A percentile compares a stretch with the other conserved stretches of the same genome.
Conservation (phyloP, 495 filamentous ascomycete species). For the Lepidopterella palustris region DNA sequence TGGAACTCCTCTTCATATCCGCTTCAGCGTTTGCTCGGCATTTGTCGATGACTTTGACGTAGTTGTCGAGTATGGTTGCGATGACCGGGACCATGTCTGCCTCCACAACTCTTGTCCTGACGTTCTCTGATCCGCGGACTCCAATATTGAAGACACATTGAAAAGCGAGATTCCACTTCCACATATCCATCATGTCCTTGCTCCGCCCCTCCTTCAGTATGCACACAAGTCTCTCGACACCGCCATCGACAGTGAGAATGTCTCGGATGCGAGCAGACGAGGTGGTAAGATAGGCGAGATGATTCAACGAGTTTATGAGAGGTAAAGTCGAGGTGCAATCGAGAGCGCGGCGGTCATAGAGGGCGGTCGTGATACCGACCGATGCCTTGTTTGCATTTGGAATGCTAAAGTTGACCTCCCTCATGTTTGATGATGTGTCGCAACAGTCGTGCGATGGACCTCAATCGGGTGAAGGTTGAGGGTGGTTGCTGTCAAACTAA, state of each 20-base stretch:
- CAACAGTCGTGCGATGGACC: neutral
- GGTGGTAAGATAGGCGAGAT: conserved; percentile 95
- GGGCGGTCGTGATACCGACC: conserved; percentile 95
- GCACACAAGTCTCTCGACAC: conserved; percentile 90
- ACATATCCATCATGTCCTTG: conserved; percentile 98
- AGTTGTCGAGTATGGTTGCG: conserved; percentile 97
- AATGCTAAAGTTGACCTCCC: conserved; percentile 99
- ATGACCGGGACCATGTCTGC: conserved; percentile 99
- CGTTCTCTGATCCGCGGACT: conserved; percentile 86
- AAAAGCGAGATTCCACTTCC: conserved; percentile 99
- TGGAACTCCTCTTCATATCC: conserved; percentile 47
- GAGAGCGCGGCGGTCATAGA: conserved; percentile 93
- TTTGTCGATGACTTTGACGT: conserved; percentile 91
- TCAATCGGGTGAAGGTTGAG: conserved; percentile 2
- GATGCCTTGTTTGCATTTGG: conserved; percentile 99
- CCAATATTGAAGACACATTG: conserved; percentile 99
- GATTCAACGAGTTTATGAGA: conserved; percentile 95
- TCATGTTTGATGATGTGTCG: conserved; percentile 54
- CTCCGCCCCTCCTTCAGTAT: conserved; percentile 95
- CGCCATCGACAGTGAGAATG: conserved; percentile 96
- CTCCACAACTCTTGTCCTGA: conserved; percentile 91
- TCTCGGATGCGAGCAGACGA: conserved; percentile 97
- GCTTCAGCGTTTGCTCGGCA: conserved; percentile 75
- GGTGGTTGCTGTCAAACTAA: conserved; percentile 17
- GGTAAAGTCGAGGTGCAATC: conserved; percentile 97